Evolutionary conservation across 2,329 filamentous ascomycete genomes (phyloP).

Genomic region (Alternaria ventricosa): DNA sequence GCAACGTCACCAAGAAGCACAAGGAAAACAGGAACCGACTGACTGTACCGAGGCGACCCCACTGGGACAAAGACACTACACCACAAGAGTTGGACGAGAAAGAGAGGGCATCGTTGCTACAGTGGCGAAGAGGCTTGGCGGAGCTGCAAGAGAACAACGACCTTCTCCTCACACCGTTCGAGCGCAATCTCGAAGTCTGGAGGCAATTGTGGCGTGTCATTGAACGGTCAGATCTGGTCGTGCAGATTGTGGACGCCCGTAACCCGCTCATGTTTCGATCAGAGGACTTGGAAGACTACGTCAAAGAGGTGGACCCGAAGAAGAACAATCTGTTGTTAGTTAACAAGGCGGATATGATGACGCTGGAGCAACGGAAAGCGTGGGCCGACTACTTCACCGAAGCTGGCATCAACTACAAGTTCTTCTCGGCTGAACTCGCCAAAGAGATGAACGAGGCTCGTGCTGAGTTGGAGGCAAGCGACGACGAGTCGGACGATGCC

Average conservation of each 20-base stretch:
- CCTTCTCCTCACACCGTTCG: conserved; percentile 95
- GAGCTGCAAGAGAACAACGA: conserved; percentile 95
- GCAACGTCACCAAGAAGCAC: conserved; percentile 78
- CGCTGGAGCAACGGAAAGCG: conserved; percentile 74
- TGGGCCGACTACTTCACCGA: conserved; percentile 89
- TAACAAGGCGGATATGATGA: conserved; percentile 99
- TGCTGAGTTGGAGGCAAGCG: conserved; percentile 60
- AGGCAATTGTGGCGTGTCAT: conserved; percentile 98
- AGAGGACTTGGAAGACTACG: conserved; percentile 90
- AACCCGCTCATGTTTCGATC: conserved; percentile 94
- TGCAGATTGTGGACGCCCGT: conserved; percentile 97
- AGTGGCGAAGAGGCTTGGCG: conserved; percentile 89
- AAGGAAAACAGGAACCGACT: conserved; percentile 77
- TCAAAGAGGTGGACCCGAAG: conserved; percentile 85
- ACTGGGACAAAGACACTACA: conserved; percentile 88
- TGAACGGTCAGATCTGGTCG: conserved; percentile 91
- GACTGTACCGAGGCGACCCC: conserved; percentile 87
- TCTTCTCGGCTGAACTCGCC: conserved; percentile 93
- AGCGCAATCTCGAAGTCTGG: conserved; percentile 97
- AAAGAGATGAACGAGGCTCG: conserved; percentile 85
- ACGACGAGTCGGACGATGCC: conserved; percentile 32
- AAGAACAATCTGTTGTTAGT: conserved; percentile 93
- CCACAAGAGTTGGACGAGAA: conserved; percentile 77
- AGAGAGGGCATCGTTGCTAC: conserved; percentile 81
- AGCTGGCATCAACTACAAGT: conserved; percentile 85